A percentile compares a stretch with the other conserved stretches of the same genome.
Evolutionary conservation across 2,329 filamentous ascomycete genomes (phyloP).

Genomic region (Fusarium continuum): DNA sequence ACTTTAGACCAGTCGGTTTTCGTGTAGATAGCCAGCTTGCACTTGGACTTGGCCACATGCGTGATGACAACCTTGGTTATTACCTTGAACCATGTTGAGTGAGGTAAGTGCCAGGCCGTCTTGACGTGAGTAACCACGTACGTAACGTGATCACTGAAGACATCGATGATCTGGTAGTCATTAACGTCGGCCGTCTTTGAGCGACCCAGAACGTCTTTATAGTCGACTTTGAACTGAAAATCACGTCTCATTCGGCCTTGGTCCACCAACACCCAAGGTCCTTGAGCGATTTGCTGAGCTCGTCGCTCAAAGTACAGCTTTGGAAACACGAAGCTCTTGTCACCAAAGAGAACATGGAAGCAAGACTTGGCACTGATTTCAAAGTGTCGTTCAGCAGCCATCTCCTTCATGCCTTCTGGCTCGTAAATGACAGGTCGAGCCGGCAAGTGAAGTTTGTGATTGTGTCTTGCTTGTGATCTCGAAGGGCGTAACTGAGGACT

Average conservation of each 20-base stretch:
- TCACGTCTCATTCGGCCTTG: constrained; percentile 77
- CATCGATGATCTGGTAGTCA: constrained; percentile 88
- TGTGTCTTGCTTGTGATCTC: constrained; percentile 49
- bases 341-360: constrained; percentile 96
- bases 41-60: constrained; percentile 89
- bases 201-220: constrained; percentile 71
- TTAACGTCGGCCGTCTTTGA: constrained; percentile 69
- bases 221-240: constrained; percentile 81
- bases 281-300: constrained; percentile 82
- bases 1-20: constrained; percentile 86
- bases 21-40: constrained; percentile 88
- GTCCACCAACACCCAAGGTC: constrained; percentile 81
- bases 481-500: constrained; percentile 49
- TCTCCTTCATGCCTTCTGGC: constrained; percentile 80
- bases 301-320: constrained; percentile 86
- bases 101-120: constrained; percentile 85
- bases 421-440: constrained; percentile 83
- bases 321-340: constrained; percentile 94
- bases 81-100: constrained; percentile 79
- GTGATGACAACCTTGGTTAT: constrained; percentile 94
- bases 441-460: constrained; percentile 83
- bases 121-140: constrained; percentile 71
- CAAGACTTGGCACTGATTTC: constrained; percentile 92
- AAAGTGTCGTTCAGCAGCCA: constrained; percentile 82
- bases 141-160: constrained; percentile 78